Evolutionary conservation across 2,329 filamentous ascomycete genomes (phyloP), one percentile per base, ranked within the genome.

Genomic region (Exophiala mesophila): DNA sequence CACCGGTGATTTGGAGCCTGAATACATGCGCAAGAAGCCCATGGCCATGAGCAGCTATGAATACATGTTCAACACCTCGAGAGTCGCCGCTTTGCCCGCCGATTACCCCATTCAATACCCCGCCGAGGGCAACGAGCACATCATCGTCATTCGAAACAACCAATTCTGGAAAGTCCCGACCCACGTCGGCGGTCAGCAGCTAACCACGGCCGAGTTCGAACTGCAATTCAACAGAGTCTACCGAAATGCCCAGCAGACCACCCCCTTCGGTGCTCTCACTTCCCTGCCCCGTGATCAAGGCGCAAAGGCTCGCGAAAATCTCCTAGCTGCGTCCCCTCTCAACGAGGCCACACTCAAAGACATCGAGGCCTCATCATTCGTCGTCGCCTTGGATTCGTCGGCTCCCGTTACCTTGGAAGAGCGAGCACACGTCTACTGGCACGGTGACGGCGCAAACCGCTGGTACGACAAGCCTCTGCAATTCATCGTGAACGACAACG

Each of bases 391-490:
- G 4, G 92, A 98, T 61, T 88, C 96, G 59, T 87, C 89, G 16
- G 74, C 82, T 2, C 92, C 92, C 2, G 82, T 97, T 18, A 98
- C 92, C 1, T 79, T 96, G 12, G 89, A 96, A 71, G 92, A 97
- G 74, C 88, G 94, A 48, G 86, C 90, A 1, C 87, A 85, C 67
- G 84, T 88, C 65, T 98, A 96, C 78, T 98, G 92, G 94, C 90
- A 97, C 69, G 92, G 92, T 40, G 90, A 98, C 59, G 92, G 92
- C 44, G 74, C 79, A 56, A 98, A 98, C 74, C 81, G 92, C 55
- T 98, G 89, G 89, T 97, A 82, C 61, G 92, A 98, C 76, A 98
- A 98, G 76, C 92, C 92, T 4, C 72, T 95, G 40, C 90, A 98
- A 68, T 97, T 98, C 71, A 94, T 98, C 63, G 66, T 98, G 70